These are phyloP conservation scores for Clarireedia sp. DNA, from an alignment of 2,329 filamentous ascomycete species.

Conservation along the genomic window DNA sequence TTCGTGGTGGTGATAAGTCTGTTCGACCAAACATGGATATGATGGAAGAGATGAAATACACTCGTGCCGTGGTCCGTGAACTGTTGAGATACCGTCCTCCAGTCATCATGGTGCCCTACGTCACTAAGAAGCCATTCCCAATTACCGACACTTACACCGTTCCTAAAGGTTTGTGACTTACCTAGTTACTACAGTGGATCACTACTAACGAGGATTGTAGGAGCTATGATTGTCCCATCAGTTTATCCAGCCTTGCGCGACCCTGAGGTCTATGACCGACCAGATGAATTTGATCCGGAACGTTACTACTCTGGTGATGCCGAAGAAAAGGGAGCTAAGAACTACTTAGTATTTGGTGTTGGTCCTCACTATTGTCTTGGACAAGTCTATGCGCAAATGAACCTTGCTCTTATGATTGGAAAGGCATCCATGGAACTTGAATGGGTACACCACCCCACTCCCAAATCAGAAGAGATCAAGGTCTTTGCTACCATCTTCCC, in stretches of 20 bases:
- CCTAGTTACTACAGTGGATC: not conserved
- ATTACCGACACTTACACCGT: slow-evolving; percentile 84
- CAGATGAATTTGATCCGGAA: slow-evolving; percentile 83
- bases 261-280: slow-evolving; percentile 82
- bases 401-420: slow-evolving; percentile 81
- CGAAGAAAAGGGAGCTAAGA: slow-evolving; percentile 73
- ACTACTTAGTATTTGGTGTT: slow-evolving; percentile 92
- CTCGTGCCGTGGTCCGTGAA: slow-evolving; percentile 84
- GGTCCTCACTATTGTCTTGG: slow-evolving; percentile 96
- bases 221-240: slow-evolving; percentile 89
- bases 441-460: slow-evolving; percentile 84
- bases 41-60: slow-evolving; percentile 83
- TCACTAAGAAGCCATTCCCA: slow-evolving; percentile 91
- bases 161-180: slow-evolving; percentile 59
- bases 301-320: slow-evolving; percentile 87
- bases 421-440: slow-evolving; percentile 82
- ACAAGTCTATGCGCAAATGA: slow-evolving; percentile 83
- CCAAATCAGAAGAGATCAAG: slow-evolving; percentile 85
- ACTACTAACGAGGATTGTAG: slow-evolving; percentile 31
- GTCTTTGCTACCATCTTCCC: slow-evolving; percentile 99
- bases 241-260: slow-evolving; percentile 88
- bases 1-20: slow-evolving; percentile 66
- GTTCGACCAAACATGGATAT: slow-evolving; percentile 71
- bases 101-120: slow-evolving; percentile 93
- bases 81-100: slow-evolving; percentile 89